Conservation (phyloP, 2,329 filamentous ascomycete genomes). For the Alternaria ethzedia region DNA sequence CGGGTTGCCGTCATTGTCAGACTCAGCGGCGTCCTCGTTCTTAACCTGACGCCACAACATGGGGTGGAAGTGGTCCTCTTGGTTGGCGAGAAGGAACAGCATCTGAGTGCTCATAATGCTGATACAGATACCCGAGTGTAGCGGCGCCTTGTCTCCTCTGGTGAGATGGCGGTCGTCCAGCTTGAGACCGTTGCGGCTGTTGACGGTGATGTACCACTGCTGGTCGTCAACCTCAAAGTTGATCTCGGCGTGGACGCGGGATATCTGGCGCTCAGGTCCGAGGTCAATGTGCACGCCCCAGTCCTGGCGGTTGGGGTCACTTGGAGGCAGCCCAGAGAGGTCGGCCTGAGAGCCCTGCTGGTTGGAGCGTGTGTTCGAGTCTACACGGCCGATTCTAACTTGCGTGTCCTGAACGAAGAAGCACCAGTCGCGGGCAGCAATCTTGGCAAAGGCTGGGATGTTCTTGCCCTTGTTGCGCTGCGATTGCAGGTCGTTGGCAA, state of each 20-base stretch:
- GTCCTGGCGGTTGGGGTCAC: slow-evolving; percentile 34
- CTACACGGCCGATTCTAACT: slow-evolving; percentile 73
- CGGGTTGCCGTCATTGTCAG: slow-evolving; percentile 48
- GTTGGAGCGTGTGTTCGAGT: slow-evolving; percentile 38
- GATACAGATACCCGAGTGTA: slow-evolving; percentile 88
- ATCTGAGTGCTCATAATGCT: slow-evolving; percentile 94
- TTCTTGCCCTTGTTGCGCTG: slow-evolving; percentile 51
- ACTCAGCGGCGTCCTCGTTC: slow-evolving; percentile 45
- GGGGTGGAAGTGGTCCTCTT: slow-evolving; percentile 71
- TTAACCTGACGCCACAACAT: slow-evolving; percentile 69
- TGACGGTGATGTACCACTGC: slow-evolving; percentile 84
- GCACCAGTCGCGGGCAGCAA: slow-evolving; percentile 82
- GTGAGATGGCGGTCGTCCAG: slow-evolving; percentile 77
- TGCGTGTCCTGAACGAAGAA: slow-evolving; percentile 80
- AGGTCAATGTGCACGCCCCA: slow-evolving; percentile 82
- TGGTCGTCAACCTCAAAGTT: slow-evolving; percentile 53
- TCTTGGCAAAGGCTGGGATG: slow-evolving; percentile 75
- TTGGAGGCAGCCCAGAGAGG: slow-evolving; percentile 30
- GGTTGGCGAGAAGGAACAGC: slow-evolving; percentile 94
- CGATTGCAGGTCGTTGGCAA: slow-evolving; percentile 59
- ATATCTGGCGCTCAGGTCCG: slow-evolving; percentile 59
- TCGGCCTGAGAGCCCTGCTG: slow-evolving; percentile 37
- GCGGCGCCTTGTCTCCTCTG: slow-evolving; percentile 67
- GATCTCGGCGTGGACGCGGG: slow-evolving; percentile 58
- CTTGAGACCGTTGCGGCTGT: slow-evolving; percentile 89